A percentile compares a stretch with the other conserved stretches of the same genome.
These are phyloP conservation scores for Boletus reticulatus DNA, from an alignment of 768 basidiomycete species.

Conservation along the genomic window DNA sequence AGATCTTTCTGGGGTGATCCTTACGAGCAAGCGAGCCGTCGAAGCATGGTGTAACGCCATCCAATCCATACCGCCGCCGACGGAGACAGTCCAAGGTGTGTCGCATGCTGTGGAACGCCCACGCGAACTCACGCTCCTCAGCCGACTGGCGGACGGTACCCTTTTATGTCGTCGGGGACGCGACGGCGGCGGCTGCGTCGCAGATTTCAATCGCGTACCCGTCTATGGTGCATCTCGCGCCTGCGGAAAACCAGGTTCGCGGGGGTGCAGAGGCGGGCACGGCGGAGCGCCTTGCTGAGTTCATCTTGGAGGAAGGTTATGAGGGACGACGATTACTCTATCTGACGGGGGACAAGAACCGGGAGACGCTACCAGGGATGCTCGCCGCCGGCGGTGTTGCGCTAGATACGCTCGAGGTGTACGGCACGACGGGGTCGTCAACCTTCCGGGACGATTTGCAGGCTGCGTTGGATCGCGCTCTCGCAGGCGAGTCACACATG, in stretches of 20 bases:
- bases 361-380: slow-evolving; percentile 58
- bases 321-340: slow-evolving; percentile 49
- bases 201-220: slow-evolving; percentile 29
- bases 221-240: slow-evolving; percentile 35
- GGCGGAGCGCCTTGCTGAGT: slow-evolving; percentile 62
- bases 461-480: slow-evolving; percentile 24
- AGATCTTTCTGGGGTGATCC: slow-evolving; percentile 56
- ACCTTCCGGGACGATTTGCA: slow-evolving; percentile 47
- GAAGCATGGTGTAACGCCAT: slow-evolving; percentile 62
- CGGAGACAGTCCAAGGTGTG: slow-evolving; percentile 13
- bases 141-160: slow-evolving; percentile 55
- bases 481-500: slow-evolving; percentile 22
- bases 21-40: slow-evolving; percentile 77
- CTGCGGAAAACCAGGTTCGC: slow-evolving; percentile 33
- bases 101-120: not conserved
- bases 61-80: slow-evolving; percentile 9
- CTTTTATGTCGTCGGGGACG: slow-evolving; percentile 78
- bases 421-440: slow-evolving; percentile 60
- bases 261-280: slow-evolving; percentile 58
- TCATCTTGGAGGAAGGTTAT: slow-evolving; percentile 47
- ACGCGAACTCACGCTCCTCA: slow-evolving; percentile 14
- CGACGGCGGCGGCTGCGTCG: slow-evolving; percentile 51
- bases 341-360: slow-evolving; percentile 86
- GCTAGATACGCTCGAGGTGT: slow-evolving; percentile 60
- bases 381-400: slow-evolving; percentile 44